These are phyloP conservation scores for Galerina marginata DNA, from an alignment of 768 basidiomycete species.

Conservation along the genomic window DNA sequence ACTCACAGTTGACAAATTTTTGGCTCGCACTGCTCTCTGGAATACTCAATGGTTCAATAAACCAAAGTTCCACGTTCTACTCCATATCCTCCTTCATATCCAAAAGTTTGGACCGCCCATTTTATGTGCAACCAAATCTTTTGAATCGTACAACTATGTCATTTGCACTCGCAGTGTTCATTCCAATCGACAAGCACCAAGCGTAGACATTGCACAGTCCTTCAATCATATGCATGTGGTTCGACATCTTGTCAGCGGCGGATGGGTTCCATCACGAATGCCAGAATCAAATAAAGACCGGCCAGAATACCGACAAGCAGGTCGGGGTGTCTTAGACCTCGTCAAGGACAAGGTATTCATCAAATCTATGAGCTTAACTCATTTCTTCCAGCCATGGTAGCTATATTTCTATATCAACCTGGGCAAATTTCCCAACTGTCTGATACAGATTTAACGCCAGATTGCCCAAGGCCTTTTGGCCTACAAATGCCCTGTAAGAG, in stretches of 20 bases:
- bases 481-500: no score
- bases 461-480: no score
- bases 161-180: constrained; percentile 37
- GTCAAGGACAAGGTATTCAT: no score
- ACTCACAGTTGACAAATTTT: constrained; percentile 38
- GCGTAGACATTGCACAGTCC: constrained; percentile 31
- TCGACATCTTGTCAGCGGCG: constrained; percentile 31
- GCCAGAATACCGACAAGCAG: no score
- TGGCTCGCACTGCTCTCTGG: constrained; percentile 32
- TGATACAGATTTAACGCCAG: no score
- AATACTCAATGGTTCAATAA: constrained; percentile 45
- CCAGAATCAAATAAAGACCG: no score
- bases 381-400: no score
- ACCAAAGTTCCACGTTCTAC: constrained; percentile 47
- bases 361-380: no score
- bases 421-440: no score
- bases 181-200: constrained; percentile 39
- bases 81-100: constrained; percentile 42
- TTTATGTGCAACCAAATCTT: constrained; percentile 46
- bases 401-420: no score
- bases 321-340: no score
- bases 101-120: constrained; percentile 46
- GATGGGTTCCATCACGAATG: background rate
- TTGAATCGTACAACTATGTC: constrained; percentile 46
- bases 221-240: constrained; percentile 31